phyloP scores from a whole-genome alignment of 208 protist species.

The Angomonas desouzai region DNA sequence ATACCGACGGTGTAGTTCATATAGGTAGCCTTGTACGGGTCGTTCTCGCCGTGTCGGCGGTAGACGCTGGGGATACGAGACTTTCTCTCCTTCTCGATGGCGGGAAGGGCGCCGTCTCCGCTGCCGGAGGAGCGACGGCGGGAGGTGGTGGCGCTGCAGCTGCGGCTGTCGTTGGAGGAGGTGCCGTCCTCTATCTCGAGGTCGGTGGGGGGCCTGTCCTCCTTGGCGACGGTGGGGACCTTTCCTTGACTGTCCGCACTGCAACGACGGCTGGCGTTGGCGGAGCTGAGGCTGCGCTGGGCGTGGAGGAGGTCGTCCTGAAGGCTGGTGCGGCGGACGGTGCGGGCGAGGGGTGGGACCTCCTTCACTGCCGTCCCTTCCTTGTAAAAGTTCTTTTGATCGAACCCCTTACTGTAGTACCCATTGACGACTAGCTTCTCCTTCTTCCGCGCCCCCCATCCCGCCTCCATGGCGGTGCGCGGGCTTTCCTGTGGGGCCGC shows the following conservation, averaged over 20 bases:
- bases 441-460: not conserved
- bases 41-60: not conserved
- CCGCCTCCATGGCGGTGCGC: not conserved
- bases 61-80: not conserved
- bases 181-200: not conserved
- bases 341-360: not conserved
- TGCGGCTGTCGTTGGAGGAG: not conserved
- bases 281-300: not conserved
- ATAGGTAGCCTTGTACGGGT: conserved; percentile 1
- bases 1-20: not conserved
- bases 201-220: not conserved
- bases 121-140: conserved; percentile 1
- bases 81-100: not conserved
- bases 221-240: not conserved
- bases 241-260: not conserved
- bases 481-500: not conserved
- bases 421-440: not conserved
- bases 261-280: not conserved
- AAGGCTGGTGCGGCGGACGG: not conserved
- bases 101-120: not conserved
- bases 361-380: not conserved
- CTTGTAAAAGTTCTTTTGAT: not conserved
- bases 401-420: not conserved
- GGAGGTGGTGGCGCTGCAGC: not conserved
- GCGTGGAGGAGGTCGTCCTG: not conserved